Conservation (phyloP, 495 filamentous ascomycete genomes). For the Cudoniella acicularis region DNA sequence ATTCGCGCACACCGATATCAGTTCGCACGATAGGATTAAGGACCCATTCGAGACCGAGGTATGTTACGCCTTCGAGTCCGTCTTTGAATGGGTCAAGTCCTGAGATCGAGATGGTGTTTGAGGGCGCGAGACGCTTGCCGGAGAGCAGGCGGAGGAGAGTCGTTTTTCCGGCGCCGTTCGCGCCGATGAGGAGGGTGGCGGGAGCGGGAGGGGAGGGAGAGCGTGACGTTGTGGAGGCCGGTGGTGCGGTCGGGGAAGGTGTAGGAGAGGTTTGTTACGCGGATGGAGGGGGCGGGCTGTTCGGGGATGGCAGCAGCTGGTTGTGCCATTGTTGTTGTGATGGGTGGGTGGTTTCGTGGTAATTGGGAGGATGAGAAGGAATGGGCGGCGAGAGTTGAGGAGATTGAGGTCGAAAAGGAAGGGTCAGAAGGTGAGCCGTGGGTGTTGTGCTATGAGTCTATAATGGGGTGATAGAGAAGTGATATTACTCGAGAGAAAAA, state of each 20-base stretch:
- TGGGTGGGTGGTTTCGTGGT: neutral
- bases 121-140: constrained; percentile 89
- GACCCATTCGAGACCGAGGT: constrained; percentile 97
- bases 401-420: neutral
- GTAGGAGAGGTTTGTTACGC: constrained; percentile 76
- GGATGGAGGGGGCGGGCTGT: constrained; percentile 41
- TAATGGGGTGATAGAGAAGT: neutral
- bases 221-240: constrained; percentile 65
- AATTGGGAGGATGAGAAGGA: neutral
- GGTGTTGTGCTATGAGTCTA: neutral
- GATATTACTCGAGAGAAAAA: neutral
- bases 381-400: neutral
- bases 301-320: neutral
- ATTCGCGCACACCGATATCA: constrained; percentile 85
- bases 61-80: constrained; percentile 86
- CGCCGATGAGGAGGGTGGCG: constrained; percentile 92
- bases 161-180: constrained; percentile 97
- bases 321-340: neutral
- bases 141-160: constrained; percentile 81
- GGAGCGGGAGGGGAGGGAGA: constrained; percentile 75
- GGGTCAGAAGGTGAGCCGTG: neutral
- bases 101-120: constrained; percentile 63
- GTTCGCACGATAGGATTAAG: constrained; percentile 95
- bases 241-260: constrained; percentile 76
- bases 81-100: constrained; percentile 89